A percentile compares a stretch with the other conserved stretches of the same genome.
phyloP scores from a whole-genome alignment of 495 filamentous ascomycete species.

The Tricharina praecox region DNA sequence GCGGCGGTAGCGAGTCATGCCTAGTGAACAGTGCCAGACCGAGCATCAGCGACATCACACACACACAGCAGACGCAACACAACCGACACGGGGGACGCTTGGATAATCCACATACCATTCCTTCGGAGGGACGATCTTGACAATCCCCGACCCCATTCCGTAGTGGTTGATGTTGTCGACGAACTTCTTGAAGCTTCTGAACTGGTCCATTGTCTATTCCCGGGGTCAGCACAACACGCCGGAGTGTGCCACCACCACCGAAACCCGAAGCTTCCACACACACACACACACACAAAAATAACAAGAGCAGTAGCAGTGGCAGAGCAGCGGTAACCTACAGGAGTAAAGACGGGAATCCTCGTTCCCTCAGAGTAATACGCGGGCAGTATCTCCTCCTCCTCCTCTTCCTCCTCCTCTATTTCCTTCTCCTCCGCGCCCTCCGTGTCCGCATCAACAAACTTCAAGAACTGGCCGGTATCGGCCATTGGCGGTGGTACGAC shows the following conservation, averaged over 20 bases:
- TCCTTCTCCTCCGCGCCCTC: too few species aligned
- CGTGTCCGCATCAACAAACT: conserved; percentile 28
- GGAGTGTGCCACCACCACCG: too few species aligned
- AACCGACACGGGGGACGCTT: not conserved
- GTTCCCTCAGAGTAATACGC: conserved; percentile 76
- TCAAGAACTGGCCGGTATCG: conserved; percentile 28
- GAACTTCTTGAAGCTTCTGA: conserved; percentile 74
- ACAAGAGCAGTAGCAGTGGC: not conserved
- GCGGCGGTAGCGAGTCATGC: conserved; percentile 51
- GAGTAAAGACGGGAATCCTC: conserved; percentile 84
- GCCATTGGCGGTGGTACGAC: conserved; percentile 28
- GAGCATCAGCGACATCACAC: conserved; percentile 5
- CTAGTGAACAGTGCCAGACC: conserved; percentile 28
- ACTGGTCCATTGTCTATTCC: conserved; percentile 69
- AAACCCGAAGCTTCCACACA: too few species aligned
- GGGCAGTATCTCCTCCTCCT: conserved; percentile 56
- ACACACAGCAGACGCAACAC: not conserved
- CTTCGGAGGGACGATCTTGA: conserved; percentile 83
- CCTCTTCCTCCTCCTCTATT: conserved; percentile 41
- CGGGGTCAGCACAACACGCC: conserved; percentile 1
- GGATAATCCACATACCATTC: conserved; percentile 59
- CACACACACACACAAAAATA: not conserved
- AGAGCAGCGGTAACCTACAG: conserved; percentile 36
- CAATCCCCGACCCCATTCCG: conserved; percentile 91
- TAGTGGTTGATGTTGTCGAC: conserved; percentile 74